These are phyloP conservation scores for Colletotrichum tamarilloi DNA, from an alignment of 2,329 filamentous ascomycete species.

Conservation along the genomic window DNA sequence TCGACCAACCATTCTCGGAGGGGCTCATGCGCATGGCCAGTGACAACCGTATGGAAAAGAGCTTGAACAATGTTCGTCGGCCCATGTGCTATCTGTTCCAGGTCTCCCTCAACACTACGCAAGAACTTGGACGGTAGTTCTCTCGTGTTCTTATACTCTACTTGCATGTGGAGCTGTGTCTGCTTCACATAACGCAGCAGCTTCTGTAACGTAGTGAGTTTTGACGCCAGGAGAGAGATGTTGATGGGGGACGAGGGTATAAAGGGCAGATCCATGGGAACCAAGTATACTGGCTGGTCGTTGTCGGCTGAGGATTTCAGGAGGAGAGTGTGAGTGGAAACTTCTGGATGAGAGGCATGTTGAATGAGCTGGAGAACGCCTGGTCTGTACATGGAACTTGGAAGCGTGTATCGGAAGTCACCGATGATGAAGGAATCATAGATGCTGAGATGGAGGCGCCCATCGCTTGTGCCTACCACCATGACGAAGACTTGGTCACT, in stretches of 20 bases:
- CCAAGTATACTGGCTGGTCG: conserved; percentile 63
- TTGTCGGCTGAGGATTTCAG: conserved; percentile 59
- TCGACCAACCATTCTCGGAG: conserved; percentile 92
- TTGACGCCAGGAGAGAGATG: conserved; percentile 85
- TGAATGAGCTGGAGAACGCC: conserved; percentile 55
- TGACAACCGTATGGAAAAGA: conserved; percentile 85
- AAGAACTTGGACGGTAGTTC: conserved; percentile 85
- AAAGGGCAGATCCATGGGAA: conserved; percentile 86
- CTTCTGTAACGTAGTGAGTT: conserved; percentile 88
- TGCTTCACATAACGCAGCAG: conserved; percentile 87
- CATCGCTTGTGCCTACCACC: conserved; percentile 77
- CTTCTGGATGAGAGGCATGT: conserved; percentile 78
- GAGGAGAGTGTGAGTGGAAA: conserved; percentile 82
- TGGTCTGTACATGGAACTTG: conserved; percentile 39
- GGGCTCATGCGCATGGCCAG: conserved; percentile 80
- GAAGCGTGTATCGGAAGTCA: conserved; percentile 63
- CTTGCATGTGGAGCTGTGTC: conserved; percentile 79
- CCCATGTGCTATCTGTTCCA: conserved; percentile 70
- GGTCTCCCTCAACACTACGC: conserved; percentile 78
- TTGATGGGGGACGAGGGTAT: conserved; percentile 82
- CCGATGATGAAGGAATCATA: conserved; percentile 89
- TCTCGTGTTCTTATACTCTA: conserved; percentile 85
- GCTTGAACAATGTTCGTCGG: conserved; percentile 75
- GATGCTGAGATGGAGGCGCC: conserved; percentile 80
- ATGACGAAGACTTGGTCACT: conserved; percentile 84